Conservation (phyloP, 2,329 filamentous ascomycete genomes). For the Amauroascus verrucosus region DNA sequence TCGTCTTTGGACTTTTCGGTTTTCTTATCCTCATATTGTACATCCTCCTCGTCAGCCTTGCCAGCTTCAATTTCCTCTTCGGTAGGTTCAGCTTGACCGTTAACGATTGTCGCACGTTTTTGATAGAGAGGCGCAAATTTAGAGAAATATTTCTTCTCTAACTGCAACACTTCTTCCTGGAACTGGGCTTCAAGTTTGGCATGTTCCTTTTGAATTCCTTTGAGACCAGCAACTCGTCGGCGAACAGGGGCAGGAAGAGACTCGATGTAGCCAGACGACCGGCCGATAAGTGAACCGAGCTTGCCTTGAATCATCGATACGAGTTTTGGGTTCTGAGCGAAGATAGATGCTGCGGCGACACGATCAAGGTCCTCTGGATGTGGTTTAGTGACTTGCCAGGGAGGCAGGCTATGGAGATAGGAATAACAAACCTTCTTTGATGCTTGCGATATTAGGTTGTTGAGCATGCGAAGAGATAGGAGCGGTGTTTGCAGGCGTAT, state of each 20-base stretch:
- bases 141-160: slow-evolving; percentile 99
- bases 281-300: slow-evolving; percentile 82
- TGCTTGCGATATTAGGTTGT: slow-evolving; percentile 85
- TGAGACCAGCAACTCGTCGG: slow-evolving; percentile 85
- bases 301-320: slow-evolving; percentile 97
- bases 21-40: slow-evolving; percentile 51
- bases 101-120: slow-evolving; percentile 87
- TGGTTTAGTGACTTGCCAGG: background rate
- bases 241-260: slow-evolving; percentile 81
- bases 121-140: slow-evolving; percentile 97
- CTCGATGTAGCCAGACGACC: slow-evolving; percentile 96
- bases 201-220: slow-evolving; percentile 98
- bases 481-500: slow-evolving; percentile 89
- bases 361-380: slow-evolving; percentile 77
- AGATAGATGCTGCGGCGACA: slow-evolving; percentile 76
- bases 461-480: slow-evolving; percentile 96
- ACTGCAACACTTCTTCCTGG: slow-evolving; percentile 92
- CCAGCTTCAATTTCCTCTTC: slow-evolving; percentile 79
- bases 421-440: slow-evolving; percentile 76
- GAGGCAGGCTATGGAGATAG: background rate
- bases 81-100: slow-evolving; percentile 74
- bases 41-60: slow-evolving; percentile 66
- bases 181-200: slow-evolving; percentile 97
- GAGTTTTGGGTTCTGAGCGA: slow-evolving; percentile 88
- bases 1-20: slow-evolving; percentile 44